Evolutionary conservation across 2,329 filamentous ascomycete species (phyloP), one percentile per base, ranked within the genome.

Genomic region (Herpomyces periplanetae): DNA sequence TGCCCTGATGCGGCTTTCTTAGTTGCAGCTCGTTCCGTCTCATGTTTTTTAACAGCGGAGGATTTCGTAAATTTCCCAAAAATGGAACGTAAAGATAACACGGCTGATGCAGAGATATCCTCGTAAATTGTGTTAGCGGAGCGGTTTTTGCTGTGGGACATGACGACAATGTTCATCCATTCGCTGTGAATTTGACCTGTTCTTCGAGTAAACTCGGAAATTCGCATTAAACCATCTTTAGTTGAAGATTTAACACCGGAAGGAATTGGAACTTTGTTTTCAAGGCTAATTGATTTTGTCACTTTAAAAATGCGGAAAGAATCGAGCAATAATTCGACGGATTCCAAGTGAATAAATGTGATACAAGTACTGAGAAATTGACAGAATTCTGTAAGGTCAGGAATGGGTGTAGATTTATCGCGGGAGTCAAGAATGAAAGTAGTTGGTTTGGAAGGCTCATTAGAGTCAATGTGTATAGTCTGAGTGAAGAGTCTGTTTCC

Each of bases 401-500:
- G 80, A 18, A 91, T 42, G 2, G 73, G 68, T 1, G 71, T 75
- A 0, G 65, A 73, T 12, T 54, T 54, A 34, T 84, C 88, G 32
- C 80, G 54, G 38, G 91, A 88, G 33, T 91, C 73, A 17, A 96
- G 49, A 17, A 88, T 59, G 34, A 96, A 96, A n/a, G 62, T 64
- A 2, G 84, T 96, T 29, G 75, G 54, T 13, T 45, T 44, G 21
- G 48, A 62, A 8, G 47, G 41, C 31, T 69, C 49, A 10, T 53
- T 52, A 17, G 54, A 45, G 2, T 63, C 57, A 4, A 88, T 41
- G 27, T 59, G 57, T 10, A 80, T 49, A 28, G 69, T 66, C 30
- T 73, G 63, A 10, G 84, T 96, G 35, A 87, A 91, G 2, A 96
- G 49, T 3, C 69, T 68, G 36, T 91, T 91, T n/a, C 65, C 73